Conservation (phyloP, 2,329 filamentous ascomycete genomes). For the Penicillium oxalicum region DNA sequence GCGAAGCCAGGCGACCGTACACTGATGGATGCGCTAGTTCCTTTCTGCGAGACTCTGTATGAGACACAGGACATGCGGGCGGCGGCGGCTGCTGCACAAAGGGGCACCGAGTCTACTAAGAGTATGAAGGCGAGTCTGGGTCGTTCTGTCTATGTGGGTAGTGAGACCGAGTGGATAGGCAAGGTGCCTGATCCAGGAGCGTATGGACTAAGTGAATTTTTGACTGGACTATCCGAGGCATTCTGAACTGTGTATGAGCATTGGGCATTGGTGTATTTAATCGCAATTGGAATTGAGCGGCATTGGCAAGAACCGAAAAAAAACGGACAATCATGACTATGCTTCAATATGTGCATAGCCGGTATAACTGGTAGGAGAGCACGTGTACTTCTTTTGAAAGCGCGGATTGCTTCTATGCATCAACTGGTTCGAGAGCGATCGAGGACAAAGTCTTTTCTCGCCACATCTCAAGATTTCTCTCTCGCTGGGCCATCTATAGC, state of each 20-base stretch:
- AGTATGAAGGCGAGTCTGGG: constrained; percentile 88
- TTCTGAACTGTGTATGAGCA: constrained; percentile 13
- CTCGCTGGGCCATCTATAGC: no score
- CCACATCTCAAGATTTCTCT: no score
- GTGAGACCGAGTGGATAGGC: constrained; percentile 58
- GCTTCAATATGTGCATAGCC: no score
- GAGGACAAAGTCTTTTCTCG: no score
- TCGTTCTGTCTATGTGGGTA: constrained; percentile 74
- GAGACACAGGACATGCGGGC: constrained; percentile 60
- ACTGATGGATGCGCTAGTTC: constrained; percentile 79
- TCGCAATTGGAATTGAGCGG: no score
- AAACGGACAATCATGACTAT: no score
- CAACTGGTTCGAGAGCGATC: no score
- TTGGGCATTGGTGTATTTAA: no score
- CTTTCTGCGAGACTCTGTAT: constrained; percentile 70
- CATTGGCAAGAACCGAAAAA: no score
- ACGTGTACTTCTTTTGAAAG: no score
- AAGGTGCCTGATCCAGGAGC: constrained; percentile 69
- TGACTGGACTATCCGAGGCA: constrained; percentile 65
- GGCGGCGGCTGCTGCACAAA: constrained; percentile 68
- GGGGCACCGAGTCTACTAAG: constrained; percentile 77
- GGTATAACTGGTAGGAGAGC: no score
- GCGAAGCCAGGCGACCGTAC: constrained; percentile 86
- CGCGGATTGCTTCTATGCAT: no score
- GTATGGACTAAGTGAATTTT: constrained; percentile 76